Conservation (phyloP, 2,329 filamentous ascomycete genomes). For the Colletotrichum shisoi region DNA sequence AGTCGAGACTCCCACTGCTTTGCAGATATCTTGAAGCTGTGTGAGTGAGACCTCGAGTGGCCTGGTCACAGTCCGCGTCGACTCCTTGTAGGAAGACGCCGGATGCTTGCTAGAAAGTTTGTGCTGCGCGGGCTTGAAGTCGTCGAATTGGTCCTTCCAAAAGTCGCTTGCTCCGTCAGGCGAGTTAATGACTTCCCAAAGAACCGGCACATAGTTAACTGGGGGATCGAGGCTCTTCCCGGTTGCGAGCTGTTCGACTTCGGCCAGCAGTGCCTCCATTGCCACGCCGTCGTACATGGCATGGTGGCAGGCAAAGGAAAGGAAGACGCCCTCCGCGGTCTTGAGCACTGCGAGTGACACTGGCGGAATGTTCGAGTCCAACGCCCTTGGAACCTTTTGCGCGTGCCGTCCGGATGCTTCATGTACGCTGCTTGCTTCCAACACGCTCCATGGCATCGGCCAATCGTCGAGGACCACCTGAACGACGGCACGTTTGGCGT, state of each 20-base stretch:
- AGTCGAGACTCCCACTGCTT: conserved; percentile 66
- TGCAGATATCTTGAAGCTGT: conserved; percentile 59
- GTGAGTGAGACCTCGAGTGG: conserved; percentile 48
- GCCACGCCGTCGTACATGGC: conserved; percentile 87
- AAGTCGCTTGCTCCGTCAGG: conserved; percentile 64
- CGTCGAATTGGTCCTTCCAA: conserved; percentile 68
- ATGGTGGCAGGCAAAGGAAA: conserved; percentile 73
- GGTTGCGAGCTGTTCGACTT: conserved; percentile 69
- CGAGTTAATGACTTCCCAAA: conserved; percentile 64
- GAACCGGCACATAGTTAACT: conserved; percentile 68
- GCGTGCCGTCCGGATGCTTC: conserved; percentile 53
- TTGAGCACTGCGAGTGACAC: conserved; percentile 56
- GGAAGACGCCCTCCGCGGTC: conserved; percentile 46
- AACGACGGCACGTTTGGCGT: conserved; percentile 68
- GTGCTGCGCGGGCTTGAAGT: conserved; percentile 52
- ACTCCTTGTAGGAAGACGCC: not conserved
- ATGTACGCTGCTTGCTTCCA: conserved; percentile 48
- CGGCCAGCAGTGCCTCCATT: conserved; percentile 72
- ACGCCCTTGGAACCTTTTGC: conserved; percentile 47
- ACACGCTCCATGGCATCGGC: conserved; percentile 52
- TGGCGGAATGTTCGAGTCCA: conserved; percentile 58
- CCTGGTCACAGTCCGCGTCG: not conserved
- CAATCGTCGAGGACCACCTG: conserved; percentile 72
- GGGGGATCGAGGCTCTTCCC: conserved; percentile 57
- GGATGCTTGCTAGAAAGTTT: not conserved